Conservation (phyloP, 2,329 filamentous ascomycete genomes). For the Aspergillus sojae region DNA sequence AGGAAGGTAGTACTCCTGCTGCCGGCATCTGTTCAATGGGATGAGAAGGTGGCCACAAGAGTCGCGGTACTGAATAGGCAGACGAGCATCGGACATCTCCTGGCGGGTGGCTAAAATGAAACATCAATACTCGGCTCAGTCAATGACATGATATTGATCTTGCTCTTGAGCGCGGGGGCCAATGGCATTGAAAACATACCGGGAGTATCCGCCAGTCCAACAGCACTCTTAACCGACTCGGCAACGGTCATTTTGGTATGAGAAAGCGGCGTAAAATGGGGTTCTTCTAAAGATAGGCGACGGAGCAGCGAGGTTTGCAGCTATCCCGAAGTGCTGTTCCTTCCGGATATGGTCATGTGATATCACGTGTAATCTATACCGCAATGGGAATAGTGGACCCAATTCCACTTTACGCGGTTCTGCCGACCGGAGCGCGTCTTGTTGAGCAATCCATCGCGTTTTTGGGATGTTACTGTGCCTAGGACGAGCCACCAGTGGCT, state of each 20-base stretch:
- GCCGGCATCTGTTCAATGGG: slow-evolving; percentile 91
- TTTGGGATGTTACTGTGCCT: slow-evolving; percentile 27
- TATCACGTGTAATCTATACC: slow-evolving; percentile 25
- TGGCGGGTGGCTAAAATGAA: slow-evolving; percentile 57
- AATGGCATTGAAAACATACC: slow-evolving; percentile 38
- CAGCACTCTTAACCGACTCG: slow-evolving; percentile 52
- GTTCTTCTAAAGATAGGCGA: slow-evolving; percentile 20
- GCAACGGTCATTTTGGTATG: slow-evolving; percentile 47
- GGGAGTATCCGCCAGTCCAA: slow-evolving; percentile 46
- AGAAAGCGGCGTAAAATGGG: slow-evolving; percentile 15
- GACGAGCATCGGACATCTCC: slow-evolving; percentile 88
- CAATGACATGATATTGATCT: slow-evolving; percentile 12
- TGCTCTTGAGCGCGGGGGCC: slow-evolving; percentile 13
- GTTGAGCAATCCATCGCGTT: slow-evolving; percentile 30
- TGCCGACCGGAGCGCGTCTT: slow-evolving; percentile 34
- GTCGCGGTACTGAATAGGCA: slow-evolving; percentile 90
- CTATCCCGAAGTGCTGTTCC: slow-evolving; percentile 32
- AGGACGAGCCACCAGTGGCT: slow-evolving; percentile 36
- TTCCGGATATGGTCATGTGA: slow-evolving; percentile 27
- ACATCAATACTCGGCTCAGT: slow-evolving; percentile 16
- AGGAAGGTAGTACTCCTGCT: slow-evolving; percentile 87
- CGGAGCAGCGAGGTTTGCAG: slow-evolving; percentile 30
- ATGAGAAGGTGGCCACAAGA: slow-evolving; percentile 94
- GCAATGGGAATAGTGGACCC: slow-evolving; percentile 27
- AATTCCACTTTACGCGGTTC: slow-evolving; percentile 44